Evolutionary conservation across 345 rosid genomes (phyloP), one percentile per base, ranked within the genome.

Genomic region (Rhodomyrtus tomentosa): DNA sequence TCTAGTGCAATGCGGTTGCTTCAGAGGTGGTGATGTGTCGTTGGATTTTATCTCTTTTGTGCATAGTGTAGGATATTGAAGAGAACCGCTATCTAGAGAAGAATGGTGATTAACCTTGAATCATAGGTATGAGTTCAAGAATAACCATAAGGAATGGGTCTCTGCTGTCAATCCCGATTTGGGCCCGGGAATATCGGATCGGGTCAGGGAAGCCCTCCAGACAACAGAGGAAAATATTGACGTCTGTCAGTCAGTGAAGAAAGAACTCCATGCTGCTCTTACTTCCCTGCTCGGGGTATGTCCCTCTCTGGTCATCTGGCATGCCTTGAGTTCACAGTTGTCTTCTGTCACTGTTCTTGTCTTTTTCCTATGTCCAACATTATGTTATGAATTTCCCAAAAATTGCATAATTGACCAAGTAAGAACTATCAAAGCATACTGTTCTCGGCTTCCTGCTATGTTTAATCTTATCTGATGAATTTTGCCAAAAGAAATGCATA

Each of bases 121-220:
- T 54, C 42, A 2, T 83, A 95, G 98, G 93, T 86, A 87, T 84
- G 99, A 95, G 86, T 97, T 97, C 91, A 96, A 94, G 95, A 93
- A 85, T 16, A 90, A 93, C 87, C 98, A 97, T 54, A 91, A 93
- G 32, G 94, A 93, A 87, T 94, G 98, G 98, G 82, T 94, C 73
- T 90, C 88, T 10, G 87, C 84, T 45, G 94, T 92, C 58, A 94
- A 93, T 52, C 99, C 98, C 7, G 83, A 91, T 81, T 87, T 97
- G 27, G 98, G 98, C 90, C 96, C 98, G 0, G 92, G 91, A 51
- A 90, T 94, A 90, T 87, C 90, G 32, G 91, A 91, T 88, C 87
- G 92, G 74, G 88, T 95, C 58, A 88, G 92, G 89, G 94, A 92
- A 85, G 98, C 99, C 48, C 84, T 94, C 21, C 54, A 36, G 79